These are phyloP conservation scores for Plasmodium relictum DNA, from an alignment of 169 alveolate species.

Conservation along the genomic window DNA sequence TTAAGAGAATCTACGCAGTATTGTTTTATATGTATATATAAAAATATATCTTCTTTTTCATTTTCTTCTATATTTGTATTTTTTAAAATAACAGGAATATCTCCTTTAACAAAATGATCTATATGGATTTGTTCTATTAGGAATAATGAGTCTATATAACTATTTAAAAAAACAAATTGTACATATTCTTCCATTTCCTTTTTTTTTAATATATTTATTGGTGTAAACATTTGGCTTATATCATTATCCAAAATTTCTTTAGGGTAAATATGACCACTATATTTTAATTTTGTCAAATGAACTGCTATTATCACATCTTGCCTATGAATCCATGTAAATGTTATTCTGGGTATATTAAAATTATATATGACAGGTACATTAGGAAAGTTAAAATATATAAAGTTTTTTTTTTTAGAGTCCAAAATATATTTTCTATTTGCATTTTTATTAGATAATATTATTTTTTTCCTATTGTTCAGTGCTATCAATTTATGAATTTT, in stretches of 20 bases:
- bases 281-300: constrained; percentile 78
- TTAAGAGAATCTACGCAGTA: constrained; percentile 82
- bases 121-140: constrained; percentile 85
- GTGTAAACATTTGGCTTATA: constrained; percentile 42
- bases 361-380: constrained; percentile 75
- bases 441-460: constrained; percentile 39
- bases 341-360: constrained; percentile 81
- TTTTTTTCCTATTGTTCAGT: constrained; percentile 41
- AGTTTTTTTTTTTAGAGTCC: constrained; percentile 45
- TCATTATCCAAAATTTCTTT: constrained; percentile 57
- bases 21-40: constrained; percentile 84
- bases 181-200: constrained; percentile 60
- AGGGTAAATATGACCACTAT: constrained; percentile 76
- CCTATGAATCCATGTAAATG: constrained; percentile 83
- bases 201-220: constrained; percentile 43
- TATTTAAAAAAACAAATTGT: constrained; percentile 59
- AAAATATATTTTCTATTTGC: constrained; percentile 33
- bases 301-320: constrained; percentile 83
- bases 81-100: constrained; percentile 91
- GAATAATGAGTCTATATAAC: constrained; percentile 79
- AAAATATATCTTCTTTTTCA: constrained; percentile 86
- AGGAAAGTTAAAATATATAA: constrained; percentile 70
- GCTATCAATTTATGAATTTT: constrained; percentile 57
- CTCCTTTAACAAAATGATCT: constrained; percentile 93
- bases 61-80: constrained; percentile 83